Conservation (phyloP, 1,284 basidiomycete species). For the Heimioporus retisporus region DNA sequence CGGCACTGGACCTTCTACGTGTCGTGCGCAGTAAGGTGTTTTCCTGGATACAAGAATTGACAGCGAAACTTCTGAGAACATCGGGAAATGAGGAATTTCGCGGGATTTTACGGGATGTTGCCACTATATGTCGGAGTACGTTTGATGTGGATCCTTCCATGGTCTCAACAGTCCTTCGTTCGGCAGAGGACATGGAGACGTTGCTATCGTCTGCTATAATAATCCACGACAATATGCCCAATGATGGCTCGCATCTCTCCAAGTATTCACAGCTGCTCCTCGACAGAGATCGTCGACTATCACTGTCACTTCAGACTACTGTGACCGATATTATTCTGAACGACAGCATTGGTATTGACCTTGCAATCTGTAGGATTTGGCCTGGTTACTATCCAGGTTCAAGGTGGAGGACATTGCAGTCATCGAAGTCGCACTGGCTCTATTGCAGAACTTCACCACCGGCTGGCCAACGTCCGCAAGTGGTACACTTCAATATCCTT, state of each 20-base stretch:
- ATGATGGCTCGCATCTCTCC: conserved; percentile 3
- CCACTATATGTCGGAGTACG: conserved; percentile 52
- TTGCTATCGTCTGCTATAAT: conserved; percentile 49
- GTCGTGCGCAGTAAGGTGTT: neutral
- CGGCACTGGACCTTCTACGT: neutral
- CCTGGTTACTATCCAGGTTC: conserved; percentile 13
- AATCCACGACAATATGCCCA: conserved; percentile 42
- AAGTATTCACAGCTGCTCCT: conserved; percentile 23
- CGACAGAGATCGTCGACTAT: conserved; percentile 39
- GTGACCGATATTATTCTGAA: conserved; percentile 21
- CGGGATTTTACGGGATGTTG: conserved; percentile 42
- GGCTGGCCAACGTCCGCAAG: conserved; percentile 18
- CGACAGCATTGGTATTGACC: conserved; percentile 39
- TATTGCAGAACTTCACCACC: conserved; percentile 30
- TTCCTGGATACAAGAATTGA: neutral
- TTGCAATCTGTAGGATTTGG: conserved; percentile 49
- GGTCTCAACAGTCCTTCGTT: conserved; percentile 26
- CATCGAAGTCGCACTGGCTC: conserved; percentile 46
- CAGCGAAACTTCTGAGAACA: neutral
- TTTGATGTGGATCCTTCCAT: conserved; percentile 46
- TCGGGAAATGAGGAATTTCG: neutral
- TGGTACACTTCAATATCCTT: conserved; percentile 52
- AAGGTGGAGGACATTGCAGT: neutral
- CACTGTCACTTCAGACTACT: conserved; percentile 37
- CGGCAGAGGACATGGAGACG: conserved; percentile 37